These are phyloP conservation scores for Hirschioporus abietinus DNA, from an alignment of 768 basidiomycete species.

Conservation along the genomic window DNA sequence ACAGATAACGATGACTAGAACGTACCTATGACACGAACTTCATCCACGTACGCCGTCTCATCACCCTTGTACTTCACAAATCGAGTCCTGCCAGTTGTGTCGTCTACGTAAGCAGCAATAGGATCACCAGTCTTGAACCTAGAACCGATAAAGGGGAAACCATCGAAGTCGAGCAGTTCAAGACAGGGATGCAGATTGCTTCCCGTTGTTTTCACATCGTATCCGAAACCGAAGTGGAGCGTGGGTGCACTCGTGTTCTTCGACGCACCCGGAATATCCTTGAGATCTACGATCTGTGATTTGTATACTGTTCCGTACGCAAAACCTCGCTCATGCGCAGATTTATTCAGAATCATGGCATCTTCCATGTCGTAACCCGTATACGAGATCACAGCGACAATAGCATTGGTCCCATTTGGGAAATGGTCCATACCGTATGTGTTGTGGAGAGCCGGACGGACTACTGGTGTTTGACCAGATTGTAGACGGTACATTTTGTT, in stretches of 20 bases:
- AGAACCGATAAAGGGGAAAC: slow-evolving; percentile 75
- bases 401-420: slow-evolving; percentile 96
- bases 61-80: slow-evolving; percentile 97
- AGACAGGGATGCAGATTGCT: slow-evolving; percentile 36
- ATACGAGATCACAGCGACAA: slow-evolving; percentile 99
- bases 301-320: slow-evolving; percentile 97
- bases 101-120: slow-evolving; percentile 84
- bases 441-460: slow-evolving; percentile 87
- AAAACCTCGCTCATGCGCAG: slow-evolving; percentile 96
- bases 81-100: slow-evolving; percentile 73
- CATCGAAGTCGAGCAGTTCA: slow-evolving; percentile 71
- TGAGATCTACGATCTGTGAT: slow-evolving; percentile 85
- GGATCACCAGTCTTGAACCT: slow-evolving; percentile 69
- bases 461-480: slow-evolving; percentile 91
- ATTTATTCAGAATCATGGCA: slow-evolving; percentile 99
- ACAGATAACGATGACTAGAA: not conserved
- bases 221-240: slow-evolving; percentile 87
- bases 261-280: slow-evolving; percentile 65
- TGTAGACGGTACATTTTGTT: slow-evolving; percentile 98
- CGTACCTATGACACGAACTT: slow-evolving; percentile 84
- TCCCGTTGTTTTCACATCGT: slow-evolving; percentile 53
- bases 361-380: slow-evolving; percentile 99
- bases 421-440: slow-evolving; percentile 97
- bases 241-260: slow-evolving; percentile 52
- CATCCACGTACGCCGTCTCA: slow-evolving; percentile 83